Evolutionary conservation across 768 basidiomycete genomes (phyloP).

Genomic region (Mycena olivaceomarginata): DNA sequence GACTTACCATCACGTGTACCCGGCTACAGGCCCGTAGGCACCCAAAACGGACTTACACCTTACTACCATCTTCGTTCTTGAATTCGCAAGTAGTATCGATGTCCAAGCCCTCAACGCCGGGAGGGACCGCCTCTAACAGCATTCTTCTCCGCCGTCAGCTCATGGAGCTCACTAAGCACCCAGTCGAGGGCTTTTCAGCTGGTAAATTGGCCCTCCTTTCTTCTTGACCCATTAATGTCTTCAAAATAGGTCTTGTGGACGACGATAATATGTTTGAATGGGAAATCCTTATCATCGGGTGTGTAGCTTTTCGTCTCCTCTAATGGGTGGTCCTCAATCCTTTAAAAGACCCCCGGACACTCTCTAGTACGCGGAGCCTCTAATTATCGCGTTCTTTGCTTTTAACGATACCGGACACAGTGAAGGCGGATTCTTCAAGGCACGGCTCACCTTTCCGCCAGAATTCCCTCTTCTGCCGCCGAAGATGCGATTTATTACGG

Average conservation of each 20-base stretch:
- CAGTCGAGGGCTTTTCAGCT: conserved; percentile 98
- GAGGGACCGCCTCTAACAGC: conserved; percentile 63
- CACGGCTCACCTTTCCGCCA: conserved; percentile 89
- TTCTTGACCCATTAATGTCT: conserved; percentile 53
- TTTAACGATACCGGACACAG: conserved; percentile 62
- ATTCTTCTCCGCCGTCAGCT: conserved; percentile 88
- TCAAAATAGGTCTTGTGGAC: conserved; percentile 87
- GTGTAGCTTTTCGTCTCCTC: conserved; percentile 49
- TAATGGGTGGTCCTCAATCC: conserved; percentile 37
- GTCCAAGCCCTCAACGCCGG: conserved; percentile 67
- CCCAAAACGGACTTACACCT: conserved; percentile 17
- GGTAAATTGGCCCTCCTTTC: conserved; percentile 66
- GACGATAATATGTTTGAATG: conserved; percentile 97
- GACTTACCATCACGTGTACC: neutral
- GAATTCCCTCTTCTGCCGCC: conserved; percentile 95
- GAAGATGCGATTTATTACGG: conserved; percentile 96
- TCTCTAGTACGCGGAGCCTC: conserved; percentile 79
- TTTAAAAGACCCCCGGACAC: conserved; percentile 89
- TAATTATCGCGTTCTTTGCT: conserved; percentile 10
- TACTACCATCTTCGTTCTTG: conserved; percentile 18
- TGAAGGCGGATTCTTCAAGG: conserved; percentile 98
- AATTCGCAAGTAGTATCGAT: conserved; percentile 49
- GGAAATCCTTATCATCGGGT: conserved; percentile 98
- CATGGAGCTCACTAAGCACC: conserved; percentile 91
- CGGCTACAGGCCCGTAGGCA: neutral